A percentile compares a stretch with the other conserved stretches of the same genome.
These are phyloP conservation scores for Chaetomium fimeti DNA, from an alignment of 495 filamentous ascomycete species.

Conservation along the genomic window DNA sequence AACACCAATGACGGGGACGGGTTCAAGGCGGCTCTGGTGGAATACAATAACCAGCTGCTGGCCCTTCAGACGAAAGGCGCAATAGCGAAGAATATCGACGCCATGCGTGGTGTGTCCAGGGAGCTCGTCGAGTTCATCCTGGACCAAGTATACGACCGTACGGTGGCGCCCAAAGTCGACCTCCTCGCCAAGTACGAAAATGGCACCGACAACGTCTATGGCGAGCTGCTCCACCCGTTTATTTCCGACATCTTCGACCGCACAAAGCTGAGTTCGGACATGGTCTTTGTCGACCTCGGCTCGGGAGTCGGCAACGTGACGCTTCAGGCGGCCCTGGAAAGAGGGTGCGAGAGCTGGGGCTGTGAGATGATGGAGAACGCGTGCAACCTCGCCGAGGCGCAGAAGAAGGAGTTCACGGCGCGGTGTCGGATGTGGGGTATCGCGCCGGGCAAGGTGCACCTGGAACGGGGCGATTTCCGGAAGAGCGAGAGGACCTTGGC, in stretches of 20 bases:
- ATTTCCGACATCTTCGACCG: slow-evolving; percentile 75
- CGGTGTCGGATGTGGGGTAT: slow-evolving; percentile 91
- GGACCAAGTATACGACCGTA: slow-evolving; percentile 84
- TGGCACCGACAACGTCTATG: slow-evolving; percentile 88
- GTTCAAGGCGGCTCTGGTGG: slow-evolving; percentile 66
- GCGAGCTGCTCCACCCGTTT: slow-evolving; percentile 84
- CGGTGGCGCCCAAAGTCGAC: slow-evolving; percentile 83
- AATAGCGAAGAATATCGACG: slow-evolving; percentile 66
- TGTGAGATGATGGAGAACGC: slow-evolving; percentile 93
- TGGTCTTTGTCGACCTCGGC: slow-evolving; percentile 90
- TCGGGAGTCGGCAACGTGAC: slow-evolving; percentile 95
- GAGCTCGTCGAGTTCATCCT: slow-evolving; percentile 77
- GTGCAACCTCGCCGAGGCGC: slow-evolving; percentile 77
- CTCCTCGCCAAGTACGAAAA: slow-evolving; percentile 78
- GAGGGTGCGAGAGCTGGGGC: slow-evolving; percentile 92
- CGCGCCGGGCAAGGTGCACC: slow-evolving; percentile 68
- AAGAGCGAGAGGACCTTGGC: slow-evolving; percentile 66
- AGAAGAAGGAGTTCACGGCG: slow-evolving; percentile 79
- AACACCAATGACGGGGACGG: slow-evolving; percentile 62
- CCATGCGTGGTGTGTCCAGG: slow-evolving; percentile 61
- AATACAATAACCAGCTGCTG: slow-evolving; percentile 71
- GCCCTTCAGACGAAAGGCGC: slow-evolving; percentile 60
- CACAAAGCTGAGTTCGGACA: slow-evolving; percentile 69
- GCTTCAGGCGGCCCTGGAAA: slow-evolving; percentile 88
- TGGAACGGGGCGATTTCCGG: slow-evolving; percentile 83